phyloP scores from a whole-genome alignment of 1,139 yeast species.

The Candida glucosophila region DNA sequence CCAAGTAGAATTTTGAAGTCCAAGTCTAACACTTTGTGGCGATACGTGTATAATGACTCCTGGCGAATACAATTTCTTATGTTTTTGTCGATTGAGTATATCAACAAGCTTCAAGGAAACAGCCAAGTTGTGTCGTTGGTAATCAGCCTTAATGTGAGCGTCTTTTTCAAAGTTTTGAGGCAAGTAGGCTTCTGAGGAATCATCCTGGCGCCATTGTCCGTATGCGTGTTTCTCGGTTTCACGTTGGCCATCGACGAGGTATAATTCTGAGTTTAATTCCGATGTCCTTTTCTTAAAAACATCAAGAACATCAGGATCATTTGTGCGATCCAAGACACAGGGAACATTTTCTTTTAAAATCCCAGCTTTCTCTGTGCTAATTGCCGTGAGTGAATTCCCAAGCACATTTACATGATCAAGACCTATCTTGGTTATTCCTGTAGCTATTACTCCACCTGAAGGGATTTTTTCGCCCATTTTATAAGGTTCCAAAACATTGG shows the following conservation, averaged over 20 bases:
- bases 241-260: constrained; percentile 9
- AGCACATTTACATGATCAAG: constrained; percentile 73
- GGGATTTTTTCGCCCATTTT: constrained; percentile 3
- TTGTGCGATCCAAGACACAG: constrained; percentile 67
- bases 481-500: constrained; percentile 47
- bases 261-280: constrained; percentile 9
- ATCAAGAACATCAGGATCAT: constrained; percentile 40
- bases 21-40: constrained; percentile 29
- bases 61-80: constrained; percentile 5
- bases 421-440: constrained; percentile 79
- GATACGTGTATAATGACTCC: constrained; percentile 12
- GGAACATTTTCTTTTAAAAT: constrained; percentile 57
- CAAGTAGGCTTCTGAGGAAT: constrained; percentile 2
- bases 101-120: constrained; percentile 59
- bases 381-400: constrained; percentile 54
- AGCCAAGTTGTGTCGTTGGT: constrained; percentile 63
- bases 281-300: constrained; percentile 24
- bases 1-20: constrained; percentile 48
- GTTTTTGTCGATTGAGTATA: constrained; percentile 12
- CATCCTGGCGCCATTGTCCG: background rate
- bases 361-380: constrained; percentile 79
- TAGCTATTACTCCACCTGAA: constrained; percentile 41
- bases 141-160: constrained; percentile 37
- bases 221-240: constrained; percentile 1
- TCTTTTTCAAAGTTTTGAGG: background rate